These are phyloP conservation scores for Endotrypanum monterogeii DNA, from an alignment of 208 protist genomes.

Conservation along the genomic window DNA sequence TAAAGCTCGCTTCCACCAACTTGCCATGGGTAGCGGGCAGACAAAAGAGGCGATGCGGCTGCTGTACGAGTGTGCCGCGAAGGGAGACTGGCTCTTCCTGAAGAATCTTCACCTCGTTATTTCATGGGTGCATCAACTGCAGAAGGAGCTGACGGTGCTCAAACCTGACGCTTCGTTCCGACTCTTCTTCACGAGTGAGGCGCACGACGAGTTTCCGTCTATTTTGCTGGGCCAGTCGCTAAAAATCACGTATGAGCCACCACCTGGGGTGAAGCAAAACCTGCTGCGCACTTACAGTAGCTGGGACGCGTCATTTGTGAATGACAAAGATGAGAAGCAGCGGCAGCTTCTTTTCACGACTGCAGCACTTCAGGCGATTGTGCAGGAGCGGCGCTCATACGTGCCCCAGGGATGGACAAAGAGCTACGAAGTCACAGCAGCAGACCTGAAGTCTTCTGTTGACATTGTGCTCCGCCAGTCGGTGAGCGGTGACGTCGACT, in stretches of 20 bases:
- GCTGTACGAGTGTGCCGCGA: constrained; percentile 67
- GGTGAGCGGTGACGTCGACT: constrained; percentile 66
- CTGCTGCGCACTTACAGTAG: constrained; percentile 94
- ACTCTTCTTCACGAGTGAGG: constrained; percentile 96
- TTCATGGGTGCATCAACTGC: constrained; percentile 91
- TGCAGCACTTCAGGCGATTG: constrained; percentile 95
- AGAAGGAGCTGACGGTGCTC: constrained; percentile 92
- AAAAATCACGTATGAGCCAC: constrained; percentile 97
- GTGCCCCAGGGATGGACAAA: constrained; percentile 98
- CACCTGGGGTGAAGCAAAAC: constrained; percentile 96
- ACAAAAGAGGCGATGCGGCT: constrained; percentile 89
- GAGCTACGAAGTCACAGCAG: constrained; percentile 96
- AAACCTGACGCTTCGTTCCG: constrained; percentile 90
- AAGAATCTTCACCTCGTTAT: constrained; percentile 98
- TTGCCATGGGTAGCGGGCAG: constrained; percentile 97
- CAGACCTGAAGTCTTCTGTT: constrained; percentile 92
- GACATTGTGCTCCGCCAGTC: constrained; percentile 91
- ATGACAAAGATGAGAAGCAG: constrained; percentile 58
- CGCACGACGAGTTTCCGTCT: constrained; percentile 93
- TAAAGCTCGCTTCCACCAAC: constrained; percentile 84
- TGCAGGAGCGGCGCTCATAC: constrained; percentile 97
- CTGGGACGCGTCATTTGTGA: constrained; percentile 67
- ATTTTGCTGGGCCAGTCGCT: constrained; percentile 94
- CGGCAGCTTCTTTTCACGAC: constrained; percentile 94
- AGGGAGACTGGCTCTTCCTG: constrained; percentile 95